phyloP scores from a whole-genome alignment of 2,329 filamentous ascomycete genomes.

The Stemphylium lycopersici region DNA sequence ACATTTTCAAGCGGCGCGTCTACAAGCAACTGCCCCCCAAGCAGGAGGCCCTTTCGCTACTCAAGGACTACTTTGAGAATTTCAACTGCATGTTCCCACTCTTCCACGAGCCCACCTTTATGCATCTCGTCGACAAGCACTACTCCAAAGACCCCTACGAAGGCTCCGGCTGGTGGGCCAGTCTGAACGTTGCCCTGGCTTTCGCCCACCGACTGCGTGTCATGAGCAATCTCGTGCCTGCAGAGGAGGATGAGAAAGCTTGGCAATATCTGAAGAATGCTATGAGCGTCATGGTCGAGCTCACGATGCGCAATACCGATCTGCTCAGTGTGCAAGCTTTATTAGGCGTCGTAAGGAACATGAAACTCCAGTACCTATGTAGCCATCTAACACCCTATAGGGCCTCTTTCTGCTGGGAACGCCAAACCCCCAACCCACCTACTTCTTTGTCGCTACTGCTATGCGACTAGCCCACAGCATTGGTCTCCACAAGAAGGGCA shows the following conservation, averaged over 20 bases:
- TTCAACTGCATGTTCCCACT: constrained; percentile 99
- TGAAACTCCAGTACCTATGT: background rate
- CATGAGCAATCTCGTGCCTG: constrained; percentile 90
- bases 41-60: constrained; percentile 82
- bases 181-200: constrained; percentile 90
- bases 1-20: constrained; percentile 84
- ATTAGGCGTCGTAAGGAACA: constrained; percentile 73
- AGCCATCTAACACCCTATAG: constrained; percentile 40
- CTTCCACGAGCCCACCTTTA: constrained; percentile 97
- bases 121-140: constrained; percentile 93
- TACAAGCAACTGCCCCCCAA: constrained; percentile 85
- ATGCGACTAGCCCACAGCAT: constrained; percentile 92
- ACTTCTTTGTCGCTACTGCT: constrained; percentile 87
- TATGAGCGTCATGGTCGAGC: constrained; percentile 87
- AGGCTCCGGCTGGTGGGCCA: constrained; percentile 98
- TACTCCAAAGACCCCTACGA: constrained; percentile 93
- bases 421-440: constrained; percentile 93
- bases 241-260: constrained; percentile 90
- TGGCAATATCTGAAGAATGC: constrained; percentile 98
- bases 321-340: constrained; percentile 92
- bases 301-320: constrained; percentile 96
- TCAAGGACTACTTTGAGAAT: constrained; percentile 96
- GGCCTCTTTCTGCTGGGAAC: constrained; percentile 94
- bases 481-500: constrained; percentile 90
- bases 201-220: constrained; percentile 90